Base-by-base conservation (phyloP, 1,284 basidiomycete genomes). In the Fomitopsis palustris region DNA sequence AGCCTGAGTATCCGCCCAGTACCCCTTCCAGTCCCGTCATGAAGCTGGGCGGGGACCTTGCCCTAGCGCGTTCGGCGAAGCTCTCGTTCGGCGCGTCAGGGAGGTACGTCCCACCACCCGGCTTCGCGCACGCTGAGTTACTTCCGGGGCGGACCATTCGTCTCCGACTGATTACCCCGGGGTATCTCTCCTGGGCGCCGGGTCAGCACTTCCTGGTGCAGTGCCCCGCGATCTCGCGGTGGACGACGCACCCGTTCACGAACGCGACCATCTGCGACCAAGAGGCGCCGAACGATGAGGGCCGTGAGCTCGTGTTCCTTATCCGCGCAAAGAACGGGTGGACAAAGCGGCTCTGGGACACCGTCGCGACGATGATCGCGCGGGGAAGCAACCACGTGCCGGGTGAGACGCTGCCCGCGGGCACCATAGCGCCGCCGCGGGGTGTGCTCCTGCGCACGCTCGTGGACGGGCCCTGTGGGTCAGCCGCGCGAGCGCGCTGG, bases 201-300 rank as follows among this genome's bases (percentile, higher is more conserved):
- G 93, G 93, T 4, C 90, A 93, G 70, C 88, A 91, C 71, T 85
- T 94, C 64, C 79, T 91, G 23, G 80, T 95, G 61, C 85, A 80
- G 59, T 77, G 94, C 6, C 93, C 93, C 1, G 80, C 80, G 21
- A 77, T 95, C 12, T 86, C 87, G 7, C 78, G 77, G 47, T 79
- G 88, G 70, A 83, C 87, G 53, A 84, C 85, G 2, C 93, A 95
- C 69, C 93, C 93, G 1, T 95, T 94, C 74, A 94, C 93, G 0
- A 86, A 87, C 61, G 86, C 85, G 19, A 86, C 85, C 41, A 80
- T 87, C 31, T 86, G 85, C 68, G 85, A 90, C 62, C 76, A 80
- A 59, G 77, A 80, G 58, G 77, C 77, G 6, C 65, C 69, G 0
- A 70, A 71, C 16, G 73, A 76, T 42, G 73, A 74, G 39, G 82